Evolutionary conservation across 139 green algal genomes (phyloP).

Genomic region (Eudorina sp.): DNA sequence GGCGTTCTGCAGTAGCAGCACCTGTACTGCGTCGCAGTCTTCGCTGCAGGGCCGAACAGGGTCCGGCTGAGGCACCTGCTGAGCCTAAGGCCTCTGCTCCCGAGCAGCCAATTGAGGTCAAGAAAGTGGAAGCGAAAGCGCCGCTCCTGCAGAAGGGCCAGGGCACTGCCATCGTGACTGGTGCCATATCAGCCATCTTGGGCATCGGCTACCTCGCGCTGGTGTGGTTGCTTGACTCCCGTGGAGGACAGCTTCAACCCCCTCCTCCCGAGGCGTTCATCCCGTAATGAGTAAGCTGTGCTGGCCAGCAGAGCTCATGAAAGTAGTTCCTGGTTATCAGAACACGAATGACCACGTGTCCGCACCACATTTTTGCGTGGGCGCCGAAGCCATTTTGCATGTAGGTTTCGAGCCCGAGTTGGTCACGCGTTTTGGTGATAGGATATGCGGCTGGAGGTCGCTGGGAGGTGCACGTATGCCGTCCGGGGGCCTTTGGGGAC

Average conservation of each 20-base stretch:
- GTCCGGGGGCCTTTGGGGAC: no score
- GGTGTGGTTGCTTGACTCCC: slow-evolving; percentile 67
- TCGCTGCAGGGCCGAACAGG: slow-evolving; percentile 12
- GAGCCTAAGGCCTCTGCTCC: not conserved
- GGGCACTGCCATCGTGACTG: slow-evolving; percentile 78
- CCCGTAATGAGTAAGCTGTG: slow-evolving; percentile 38
- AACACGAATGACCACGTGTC: no score
- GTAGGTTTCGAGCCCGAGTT: not conserved
- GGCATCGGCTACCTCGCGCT: slow-evolving; percentile 78
- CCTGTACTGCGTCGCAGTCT: not conserved
- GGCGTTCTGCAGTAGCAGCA: not conserved
- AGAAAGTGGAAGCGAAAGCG: slow-evolving; percentile 12
- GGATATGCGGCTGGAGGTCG: no score
- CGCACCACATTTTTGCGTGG: not conserved
- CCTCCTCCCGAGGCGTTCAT: slow-evolving; percentile 78
- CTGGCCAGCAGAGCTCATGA: no score
- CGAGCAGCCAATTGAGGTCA: not conserved
- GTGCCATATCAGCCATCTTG: slow-evolving; percentile 75
- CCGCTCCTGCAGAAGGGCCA: slow-evolving; percentile 65
- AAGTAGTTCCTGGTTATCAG: no score
- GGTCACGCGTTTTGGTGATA: no score
- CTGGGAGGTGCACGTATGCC: no score
- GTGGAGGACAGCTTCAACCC: slow-evolving; percentile 73
- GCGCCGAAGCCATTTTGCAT: not conserved
- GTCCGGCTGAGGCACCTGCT: not conserved